Conservation (phyloP, 176 grass and related monocot genomes). For the Raddia distichophylla region DNA sequence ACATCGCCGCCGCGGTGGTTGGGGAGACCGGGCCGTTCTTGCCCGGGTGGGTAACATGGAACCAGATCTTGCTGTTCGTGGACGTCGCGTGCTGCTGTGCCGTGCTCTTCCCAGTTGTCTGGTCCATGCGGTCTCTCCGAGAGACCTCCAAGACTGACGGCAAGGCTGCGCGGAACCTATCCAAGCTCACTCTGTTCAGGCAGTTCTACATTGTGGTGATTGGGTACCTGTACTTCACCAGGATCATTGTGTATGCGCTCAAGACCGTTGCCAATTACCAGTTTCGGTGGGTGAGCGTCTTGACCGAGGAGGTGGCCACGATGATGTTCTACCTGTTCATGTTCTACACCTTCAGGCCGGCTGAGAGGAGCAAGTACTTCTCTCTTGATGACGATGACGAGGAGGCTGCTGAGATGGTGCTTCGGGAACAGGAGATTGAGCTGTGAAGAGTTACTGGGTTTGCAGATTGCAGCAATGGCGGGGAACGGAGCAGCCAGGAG, state of each 20-base stretch:
- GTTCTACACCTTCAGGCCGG: constrained; percentile 92
- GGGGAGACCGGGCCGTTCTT: constrained; percentile 89
- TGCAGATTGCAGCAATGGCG: background rate
- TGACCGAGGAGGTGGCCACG: constrained; percentile 65
- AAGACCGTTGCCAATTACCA: constrained; percentile 71
- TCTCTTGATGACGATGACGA: constrained; percentile 82
- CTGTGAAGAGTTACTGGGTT: constrained; percentile 48
- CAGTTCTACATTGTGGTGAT: constrained; percentile 90
- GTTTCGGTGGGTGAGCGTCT: constrained; percentile 71
- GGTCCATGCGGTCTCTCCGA: constrained; percentile 77
- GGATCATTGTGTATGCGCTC: constrained; percentile 76
- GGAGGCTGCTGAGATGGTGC: constrained; percentile 68
- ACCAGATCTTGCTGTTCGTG: constrained; percentile 71
- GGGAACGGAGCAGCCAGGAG: background rate
- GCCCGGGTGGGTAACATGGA: constrained; percentile 76
- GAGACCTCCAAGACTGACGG: constrained; percentile 92
- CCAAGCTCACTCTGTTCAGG: constrained; percentile 82
- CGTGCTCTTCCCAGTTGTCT: constrained; percentile 80
- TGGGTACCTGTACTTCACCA: constrained; percentile 86
- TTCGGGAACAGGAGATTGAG: constrained; percentile 92
- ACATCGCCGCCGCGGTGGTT: constrained; percentile 69
- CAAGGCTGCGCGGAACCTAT: constrained; percentile 71
- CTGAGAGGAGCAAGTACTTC: constrained; percentile 73
- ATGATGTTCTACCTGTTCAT: constrained; percentile 86
- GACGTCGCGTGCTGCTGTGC: constrained; percentile 83